These are phyloP conservation scores for Lithospermum erythrorhizon DNA, from an alignment of 257 asterid species.

Conservation along the genomic window DNA sequence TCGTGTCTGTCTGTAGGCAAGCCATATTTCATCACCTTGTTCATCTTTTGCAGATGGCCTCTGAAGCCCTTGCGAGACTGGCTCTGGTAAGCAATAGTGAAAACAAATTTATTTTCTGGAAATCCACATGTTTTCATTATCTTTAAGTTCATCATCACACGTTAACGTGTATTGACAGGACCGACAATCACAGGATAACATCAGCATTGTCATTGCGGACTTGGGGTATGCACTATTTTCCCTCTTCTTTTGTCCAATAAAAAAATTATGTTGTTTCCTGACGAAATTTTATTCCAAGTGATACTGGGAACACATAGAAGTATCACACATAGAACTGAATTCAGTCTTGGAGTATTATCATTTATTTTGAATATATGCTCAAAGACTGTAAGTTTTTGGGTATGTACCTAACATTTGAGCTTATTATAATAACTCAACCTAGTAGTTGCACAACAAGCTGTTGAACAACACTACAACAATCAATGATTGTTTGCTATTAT, in stretches of 20 bases:
- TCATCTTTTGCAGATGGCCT: slow-evolving; percentile 45
- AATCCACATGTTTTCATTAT: background rate
- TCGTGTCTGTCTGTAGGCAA: background rate
- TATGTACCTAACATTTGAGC: too few species aligned
- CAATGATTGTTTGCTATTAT: background rate
- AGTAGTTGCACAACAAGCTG: too few species aligned
- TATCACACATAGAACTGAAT: too few species aligned
- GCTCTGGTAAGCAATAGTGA: slow-evolving; percentile 51
- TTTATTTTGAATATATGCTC: too few species aligned
- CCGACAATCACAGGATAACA: slow-evolving; percentile 70
- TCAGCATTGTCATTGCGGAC: slow-evolving; percentile 83
- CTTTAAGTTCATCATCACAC: slow-evolving; percentile 7
- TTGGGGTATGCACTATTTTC: slow-evolving; percentile 51
- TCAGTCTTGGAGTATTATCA: too few species aligned
- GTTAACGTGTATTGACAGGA: slow-evolving; percentile 34
- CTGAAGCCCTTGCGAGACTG: slow-evolving; percentile 71
- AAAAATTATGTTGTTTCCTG: background rate
- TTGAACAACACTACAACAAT: too few species aligned
- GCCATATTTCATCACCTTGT: slow-evolving; percentile 13
- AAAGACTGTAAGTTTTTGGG: too few species aligned
- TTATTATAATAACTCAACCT: too few species aligned
- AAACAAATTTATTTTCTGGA: background rate
- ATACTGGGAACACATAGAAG: too few species aligned
- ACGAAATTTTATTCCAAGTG: background rate
- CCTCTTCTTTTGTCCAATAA: background rate